phyloP scores from a whole-genome alignment of 192 early-diverging fungal species.

The Allomyces macrogynus region DNA sequence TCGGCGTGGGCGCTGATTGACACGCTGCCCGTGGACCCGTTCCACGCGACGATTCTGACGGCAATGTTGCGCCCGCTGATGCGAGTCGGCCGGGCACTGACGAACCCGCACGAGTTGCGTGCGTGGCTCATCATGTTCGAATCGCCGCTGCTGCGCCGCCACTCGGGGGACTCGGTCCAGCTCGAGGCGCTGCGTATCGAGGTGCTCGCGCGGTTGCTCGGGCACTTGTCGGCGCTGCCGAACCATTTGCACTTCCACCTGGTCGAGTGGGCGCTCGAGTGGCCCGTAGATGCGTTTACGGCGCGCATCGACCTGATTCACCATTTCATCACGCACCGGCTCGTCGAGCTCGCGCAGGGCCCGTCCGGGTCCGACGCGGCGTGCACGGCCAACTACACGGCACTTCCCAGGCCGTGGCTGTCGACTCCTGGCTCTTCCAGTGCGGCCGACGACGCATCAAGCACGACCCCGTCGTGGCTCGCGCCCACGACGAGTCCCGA shows the following conservation, averaged over 20 bases:
- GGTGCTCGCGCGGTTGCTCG: not conserved
- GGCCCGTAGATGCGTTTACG: constrained; percentile 1
- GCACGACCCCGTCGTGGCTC: not conserved
- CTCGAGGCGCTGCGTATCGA: not conserved
- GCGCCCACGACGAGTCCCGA: not conserved
- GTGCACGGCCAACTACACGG: not conserved
- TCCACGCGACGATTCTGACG: no score
- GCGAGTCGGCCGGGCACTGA: no score
- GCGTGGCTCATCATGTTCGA: not conserved
- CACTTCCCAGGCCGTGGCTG: no score
- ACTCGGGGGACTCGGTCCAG: not conserved
- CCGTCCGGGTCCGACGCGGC: not conserved
- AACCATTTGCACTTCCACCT: constrained; percentile 1
- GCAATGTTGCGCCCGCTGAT: no score
- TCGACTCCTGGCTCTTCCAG: no score
- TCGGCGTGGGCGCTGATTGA: not conserved
- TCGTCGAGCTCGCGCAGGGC: not conserved
- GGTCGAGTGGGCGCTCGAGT: not conserved
- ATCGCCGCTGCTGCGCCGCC: not conserved
- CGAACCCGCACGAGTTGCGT: no score
- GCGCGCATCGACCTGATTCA: not conserved
- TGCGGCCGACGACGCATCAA: no score
- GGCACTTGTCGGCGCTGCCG: not conserved
- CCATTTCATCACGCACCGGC: no score
- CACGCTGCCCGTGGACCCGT: no score